Evolutionary conservation across 1,284 basidiomycete genomes (phyloP).

Genomic region (Cutaneotrichosporon cavernicola): DNA sequence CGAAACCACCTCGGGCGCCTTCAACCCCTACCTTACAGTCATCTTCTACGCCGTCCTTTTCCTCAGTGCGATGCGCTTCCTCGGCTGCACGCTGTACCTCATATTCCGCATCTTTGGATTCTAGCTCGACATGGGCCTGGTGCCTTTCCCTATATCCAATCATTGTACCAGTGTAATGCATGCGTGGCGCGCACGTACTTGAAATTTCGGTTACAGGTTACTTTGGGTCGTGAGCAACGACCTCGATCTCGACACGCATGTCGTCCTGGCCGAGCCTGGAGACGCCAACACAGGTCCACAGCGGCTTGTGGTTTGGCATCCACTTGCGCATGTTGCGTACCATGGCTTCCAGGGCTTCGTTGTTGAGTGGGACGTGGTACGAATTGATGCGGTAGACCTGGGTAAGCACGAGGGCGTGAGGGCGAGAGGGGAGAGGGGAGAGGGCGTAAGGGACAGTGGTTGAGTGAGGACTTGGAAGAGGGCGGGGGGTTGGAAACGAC

Average conservation of each 20-base stretch:
- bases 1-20: constrained; percentile 56
- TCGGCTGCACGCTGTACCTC: constrained; percentile 73
- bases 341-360: constrained; percentile 29
- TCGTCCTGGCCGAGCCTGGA: constrained; percentile 23
- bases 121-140: background rate
- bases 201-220: background rate
- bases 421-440: no score
- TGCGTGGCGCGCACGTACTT: constrained; percentile 4
- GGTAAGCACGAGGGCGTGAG: background rate
- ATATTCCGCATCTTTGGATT: constrained; percentile 61
- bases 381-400: constrained; percentile 31
- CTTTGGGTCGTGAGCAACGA: constrained; percentile 27
- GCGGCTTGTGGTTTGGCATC: constrained; percentile 33
- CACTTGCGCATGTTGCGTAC: constrained; percentile 27
- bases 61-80: constrained; percentile 72
- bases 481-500: background rate
- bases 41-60: constrained; percentile 79
- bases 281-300: constrained; percentile 38
- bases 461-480: no score
- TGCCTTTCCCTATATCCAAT: background rate
- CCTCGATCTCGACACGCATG: constrained; percentile 42
- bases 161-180: constrained; percentile 11
- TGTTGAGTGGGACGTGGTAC: constrained; percentile 32
- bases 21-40: constrained; percentile 82
- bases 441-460: no score